Base-by-base conservation (phyloP, 179 eudicot species). In the Beta corolliflora region DNA sequence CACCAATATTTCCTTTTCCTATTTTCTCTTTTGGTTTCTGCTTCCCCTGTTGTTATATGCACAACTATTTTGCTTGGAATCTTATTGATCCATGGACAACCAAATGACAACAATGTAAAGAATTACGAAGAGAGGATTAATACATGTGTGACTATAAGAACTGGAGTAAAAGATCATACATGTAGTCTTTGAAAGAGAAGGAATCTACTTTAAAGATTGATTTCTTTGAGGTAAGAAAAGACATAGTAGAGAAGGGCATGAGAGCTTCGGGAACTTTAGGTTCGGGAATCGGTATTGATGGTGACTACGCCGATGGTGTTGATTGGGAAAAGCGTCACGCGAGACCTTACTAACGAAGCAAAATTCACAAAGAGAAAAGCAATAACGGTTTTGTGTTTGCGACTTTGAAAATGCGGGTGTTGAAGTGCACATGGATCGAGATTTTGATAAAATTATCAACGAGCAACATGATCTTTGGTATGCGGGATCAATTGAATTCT, bases 41-140 rank as follows among this genome's bases (percentile, higher is more conserved):
- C 90, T 59, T 94, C 95, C 8, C 99, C 99, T 81, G 85, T 92
- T 29, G 63, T 95, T 80, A 79, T 92, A 70, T 91, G 93, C 81
- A 91, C 97, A 80, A 89, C 89, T 75, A 50, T 89, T 83, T 84
- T 93, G 87, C 97, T 95, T 60, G 95, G 95, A 29, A 83, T 89
- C 16, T 83, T 95, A 15, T 84, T 95, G 83, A 86, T 90, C 75
- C 88, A 89, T 41, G 98, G 94, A 52, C 87, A 91, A 67, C 86
- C 88, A 41, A 86, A 89, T 52, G 84, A 88, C 68, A 89, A 86
- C 48, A 87, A 86, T 76, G 79, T 83, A 6, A 90, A 87, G 41
- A 84, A 75, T 46, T 86, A 81, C 68, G 87, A 77, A 68, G 86
- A 81, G 71, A 76, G 18, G 73, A 64, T 80, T 41, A 79, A 83